phyloP scores from a whole-genome alignment of 2,329 filamentous ascomycete genomes.

The Leptographium wingfieldii region DNA sequence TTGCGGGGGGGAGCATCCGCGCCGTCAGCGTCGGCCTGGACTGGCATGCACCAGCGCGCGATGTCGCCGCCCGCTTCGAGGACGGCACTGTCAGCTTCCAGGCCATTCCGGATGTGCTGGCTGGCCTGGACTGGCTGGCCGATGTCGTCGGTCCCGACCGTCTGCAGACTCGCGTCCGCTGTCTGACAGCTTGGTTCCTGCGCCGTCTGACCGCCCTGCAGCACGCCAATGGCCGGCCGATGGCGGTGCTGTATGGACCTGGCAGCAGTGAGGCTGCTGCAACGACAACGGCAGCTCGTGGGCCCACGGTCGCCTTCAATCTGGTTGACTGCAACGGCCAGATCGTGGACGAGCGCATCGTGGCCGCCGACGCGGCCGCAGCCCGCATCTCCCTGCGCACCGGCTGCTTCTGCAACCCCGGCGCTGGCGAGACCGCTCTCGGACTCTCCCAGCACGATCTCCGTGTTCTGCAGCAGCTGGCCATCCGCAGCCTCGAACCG shows the following conservation, averaged over 20 bases:
- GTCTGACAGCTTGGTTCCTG: slow-evolving; percentile 25
- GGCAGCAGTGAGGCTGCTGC: not conserved
- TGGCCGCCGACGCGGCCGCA: slow-evolving; percentile 20
- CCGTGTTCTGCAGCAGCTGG: slow-evolving; percentile 7
- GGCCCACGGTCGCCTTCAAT: slow-evolving; percentile 27
- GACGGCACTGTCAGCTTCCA: slow-evolving; percentile 29
- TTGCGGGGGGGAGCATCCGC: slow-evolving; percentile 25
- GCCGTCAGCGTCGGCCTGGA: slow-evolving; percentile 19
- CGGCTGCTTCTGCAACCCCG: slow-evolving; percentile 31
- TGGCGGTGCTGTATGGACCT: slow-evolving; percentile 25
- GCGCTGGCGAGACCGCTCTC: slow-evolving; percentile 23
- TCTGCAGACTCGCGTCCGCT: slow-evolving; percentile 21
- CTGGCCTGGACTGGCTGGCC: slow-evolving; percentile 24
- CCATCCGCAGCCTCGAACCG: not conserved
- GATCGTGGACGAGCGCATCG: slow-evolving; percentile 24
- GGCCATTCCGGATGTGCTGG: slow-evolving; percentile 24
- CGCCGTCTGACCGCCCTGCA: slow-evolving; percentile 17
- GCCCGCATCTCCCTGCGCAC: slow-evolving; percentile 25
- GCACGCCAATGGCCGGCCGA: slow-evolving; percentile 21
- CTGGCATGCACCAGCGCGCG: slow-evolving; percentile 19
- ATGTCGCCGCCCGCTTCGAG: slow-evolving; percentile 22
- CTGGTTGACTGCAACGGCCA: slow-evolving; percentile 21
- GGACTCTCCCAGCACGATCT: slow-evolving; percentile 14
- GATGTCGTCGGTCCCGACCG: slow-evolving; percentile 15
- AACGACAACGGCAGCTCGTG: slow-evolving; percentile 15